A percentile compares a stretch with the other conserved stretches of the same genome.
These are phyloP conservation scores for Gossypium longicalyx DNA, from an alignment of 345 rosid genomes.

Conservation along the genomic window DNA sequence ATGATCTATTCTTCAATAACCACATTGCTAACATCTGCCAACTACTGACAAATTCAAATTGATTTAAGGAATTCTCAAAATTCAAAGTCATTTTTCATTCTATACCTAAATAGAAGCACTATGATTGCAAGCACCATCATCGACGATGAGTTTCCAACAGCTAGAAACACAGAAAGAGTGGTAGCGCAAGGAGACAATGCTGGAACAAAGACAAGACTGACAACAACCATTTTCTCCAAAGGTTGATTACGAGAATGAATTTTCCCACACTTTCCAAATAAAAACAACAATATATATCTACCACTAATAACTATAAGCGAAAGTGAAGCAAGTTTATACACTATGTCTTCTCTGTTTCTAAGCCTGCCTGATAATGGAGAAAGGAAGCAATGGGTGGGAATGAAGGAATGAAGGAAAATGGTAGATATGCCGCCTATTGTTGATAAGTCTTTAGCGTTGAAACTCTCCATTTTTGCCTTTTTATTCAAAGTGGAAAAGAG, in stretches of 20 bases:
- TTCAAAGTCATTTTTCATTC: background rate
- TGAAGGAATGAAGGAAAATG: constrained; percentile 86
- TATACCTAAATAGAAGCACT: constrained; percentile 83
- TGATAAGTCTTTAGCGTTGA: constrained; percentile 83
- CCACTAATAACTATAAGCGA: constrained; percentile 88
- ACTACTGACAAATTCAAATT: background rate
- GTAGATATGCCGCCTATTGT: constrained; percentile 97
- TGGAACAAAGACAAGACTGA: constrained; percentile 95
- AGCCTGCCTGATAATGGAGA: constrained; percentile 93
- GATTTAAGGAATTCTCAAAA: background rate
- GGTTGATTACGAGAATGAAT: constrained; percentile 94
- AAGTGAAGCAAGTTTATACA: constrained; percentile 95
- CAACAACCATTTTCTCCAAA: constrained; percentile 99
- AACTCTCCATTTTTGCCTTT: constrained; percentile 41
- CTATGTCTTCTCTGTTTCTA: constrained; percentile 99
- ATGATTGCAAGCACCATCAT: constrained; percentile 97
- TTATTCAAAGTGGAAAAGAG: background rate
- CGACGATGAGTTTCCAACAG: constrained; percentile 86
- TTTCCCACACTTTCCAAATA: constrained; percentile 87
- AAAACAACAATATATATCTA: constrained; percentile 77
- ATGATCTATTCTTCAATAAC: background rate
- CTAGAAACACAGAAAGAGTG: constrained; percentile 94
- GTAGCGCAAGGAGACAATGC: constrained; percentile 98
- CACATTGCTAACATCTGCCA: background rate
- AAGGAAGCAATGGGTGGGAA: constrained; percentile 96